Evolutionary conservation across 441 rosid species (phyloP).

Genomic region (Dalechampia spathulata): DNA sequence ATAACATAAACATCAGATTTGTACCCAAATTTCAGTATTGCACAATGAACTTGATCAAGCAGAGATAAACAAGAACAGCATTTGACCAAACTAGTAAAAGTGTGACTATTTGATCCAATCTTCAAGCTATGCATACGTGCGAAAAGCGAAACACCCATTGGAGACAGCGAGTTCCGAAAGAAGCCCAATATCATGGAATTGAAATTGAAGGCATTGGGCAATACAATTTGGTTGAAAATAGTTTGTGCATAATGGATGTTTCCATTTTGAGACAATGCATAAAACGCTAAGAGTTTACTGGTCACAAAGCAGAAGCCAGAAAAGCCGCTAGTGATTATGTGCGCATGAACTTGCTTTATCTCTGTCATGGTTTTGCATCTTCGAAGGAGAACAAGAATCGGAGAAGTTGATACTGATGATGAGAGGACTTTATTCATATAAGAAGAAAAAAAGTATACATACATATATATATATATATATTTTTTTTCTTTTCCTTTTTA

Average conservation of each 20-base stretch:
- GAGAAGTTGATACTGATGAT: constrained; percentile 4
- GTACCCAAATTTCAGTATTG: constrained; percentile 24
- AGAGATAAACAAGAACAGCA: constrained; percentile 16
- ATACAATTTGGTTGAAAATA: constrained; percentile 21
- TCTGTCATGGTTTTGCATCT: constrained; percentile 13
- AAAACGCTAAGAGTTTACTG: constrained; percentile 25
- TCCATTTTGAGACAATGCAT: constrained; percentile 15
- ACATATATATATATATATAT: no score
- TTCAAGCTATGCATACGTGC: constrained; percentile 17
- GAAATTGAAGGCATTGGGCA: constrained; percentile 16
- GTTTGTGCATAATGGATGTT: constrained; percentile 18
- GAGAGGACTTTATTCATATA: constrained; percentile 1
- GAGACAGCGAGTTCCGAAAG: constrained; percentile 9
- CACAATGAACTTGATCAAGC: constrained; percentile 19
- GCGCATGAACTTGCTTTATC: constrained; percentile 29
- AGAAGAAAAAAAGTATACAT: no score
- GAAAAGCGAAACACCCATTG: constrained; percentile 17
- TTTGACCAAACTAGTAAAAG: constrained; percentile 23
- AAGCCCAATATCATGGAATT: constrained; percentile 30
- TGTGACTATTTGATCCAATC: constrained; percentile 18
- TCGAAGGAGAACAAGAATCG: constrained; percentile 11
- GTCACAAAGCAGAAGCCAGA: constrained; percentile 17
- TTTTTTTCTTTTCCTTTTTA: no score
- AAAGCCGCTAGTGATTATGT: constrained; percentile 15
- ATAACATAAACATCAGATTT: constrained; percentile 38